Conservation (phyloP, 805 yeast genomes). For the Kregervanrija delftensis region DNA sequence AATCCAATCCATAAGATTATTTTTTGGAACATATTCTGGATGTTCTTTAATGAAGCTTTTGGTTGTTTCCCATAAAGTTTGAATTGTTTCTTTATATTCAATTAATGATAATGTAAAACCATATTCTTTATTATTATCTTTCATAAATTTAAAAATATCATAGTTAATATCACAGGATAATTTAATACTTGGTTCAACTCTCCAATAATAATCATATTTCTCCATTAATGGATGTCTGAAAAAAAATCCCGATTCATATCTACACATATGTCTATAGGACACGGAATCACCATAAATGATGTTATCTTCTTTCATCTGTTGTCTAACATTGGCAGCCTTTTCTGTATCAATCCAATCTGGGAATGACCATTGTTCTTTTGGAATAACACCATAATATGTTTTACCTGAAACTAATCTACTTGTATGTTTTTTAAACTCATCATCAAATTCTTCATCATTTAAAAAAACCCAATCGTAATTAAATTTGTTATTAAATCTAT, state of each 20-base stretch:
- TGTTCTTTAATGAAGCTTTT: constrained; percentile 47
- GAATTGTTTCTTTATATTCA: constrained; percentile 64
- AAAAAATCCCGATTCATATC: constrained; percentile 85
- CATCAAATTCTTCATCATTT: constrained; percentile 76
- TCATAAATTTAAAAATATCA: constrained; percentile 75
- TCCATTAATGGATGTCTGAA: constrained; percentile 65
- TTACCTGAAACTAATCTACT: constrained; percentile 64
- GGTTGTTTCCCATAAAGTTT: constrained; percentile 72
- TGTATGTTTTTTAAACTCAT: constrained; percentile 68
- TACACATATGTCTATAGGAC: constrained; percentile 83
- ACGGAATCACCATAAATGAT: constrained; percentile 58
- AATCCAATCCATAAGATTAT: constrained; percentile 62
- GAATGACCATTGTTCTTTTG: constrained; percentile 76
- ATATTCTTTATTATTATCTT: constrained; percentile 62
- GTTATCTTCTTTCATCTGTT: constrained; percentile 39
- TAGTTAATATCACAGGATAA: constrained; percentile 75
- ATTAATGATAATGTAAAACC: constrained; percentile 73
- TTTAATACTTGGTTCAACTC: constrained; percentile 81
- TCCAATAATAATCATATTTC: constrained; percentile 88
- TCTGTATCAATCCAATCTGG: constrained; percentile 77
- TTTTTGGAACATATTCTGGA: constrained; percentile 52
- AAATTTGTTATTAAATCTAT: constrained; percentile 73
- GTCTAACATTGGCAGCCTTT: constrained; percentile 49
- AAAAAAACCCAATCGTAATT: constrained; percentile 93
- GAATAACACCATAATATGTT: constrained; percentile 71